These are phyloP conservation scores for Gnetum montanum DNA, from an alignment of 75 land plant species.

Conservation along the genomic window DNA sequence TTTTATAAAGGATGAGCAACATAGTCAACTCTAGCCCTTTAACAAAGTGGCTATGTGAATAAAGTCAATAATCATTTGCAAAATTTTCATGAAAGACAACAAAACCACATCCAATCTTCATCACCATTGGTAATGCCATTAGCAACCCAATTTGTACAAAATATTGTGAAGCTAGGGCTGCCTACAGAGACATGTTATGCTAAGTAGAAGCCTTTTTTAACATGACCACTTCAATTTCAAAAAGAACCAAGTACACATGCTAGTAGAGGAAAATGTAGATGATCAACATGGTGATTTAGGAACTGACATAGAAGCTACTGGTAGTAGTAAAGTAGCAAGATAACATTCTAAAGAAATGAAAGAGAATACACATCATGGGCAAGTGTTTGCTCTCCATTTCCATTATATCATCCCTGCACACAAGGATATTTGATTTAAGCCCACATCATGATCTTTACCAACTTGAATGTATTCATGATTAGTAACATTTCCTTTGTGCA, in stretches of 20 bases:
- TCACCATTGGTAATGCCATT: conserved; percentile 93
- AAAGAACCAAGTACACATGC: conserved; percentile 80
- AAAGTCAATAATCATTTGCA: conserved; percentile 93
- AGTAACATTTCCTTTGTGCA: conserved; percentile 86
- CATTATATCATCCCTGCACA: conserved; percentile 92
- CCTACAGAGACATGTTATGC: conserved; percentile 59
- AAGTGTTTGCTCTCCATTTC: conserved; percentile 95
- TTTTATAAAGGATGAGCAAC: conserved; percentile 70
- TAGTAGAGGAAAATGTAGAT: conserved; percentile 94
- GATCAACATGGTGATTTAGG: conserved; percentile 74
- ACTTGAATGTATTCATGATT: conserved; percentile 99
- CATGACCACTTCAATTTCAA: conserved; percentile 76
- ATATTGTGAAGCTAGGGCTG: conserved; percentile 94
- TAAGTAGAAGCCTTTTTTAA: conserved; percentile 20
- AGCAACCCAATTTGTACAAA: conserved; percentile 90
- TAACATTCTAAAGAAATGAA: conserved; percentile 97
- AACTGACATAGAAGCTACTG: conserved; percentile 21
- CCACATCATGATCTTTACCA: conserved; percentile 97
- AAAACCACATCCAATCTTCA: conserved; percentile 96
- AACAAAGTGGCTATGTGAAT: conserved; percentile 95
- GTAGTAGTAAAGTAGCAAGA: conserved; percentile 90
- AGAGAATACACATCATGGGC: conserved; percentile 91
- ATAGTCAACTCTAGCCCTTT: conserved; percentile 87
- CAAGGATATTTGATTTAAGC: conserved; percentile 88
- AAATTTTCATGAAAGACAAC: conserved; percentile 94